These are phyloP conservation scores for Ophiobolus disseminans DNA, from an alignment of 2,329 filamentous ascomycete species.

Conservation along the genomic window DNA sequence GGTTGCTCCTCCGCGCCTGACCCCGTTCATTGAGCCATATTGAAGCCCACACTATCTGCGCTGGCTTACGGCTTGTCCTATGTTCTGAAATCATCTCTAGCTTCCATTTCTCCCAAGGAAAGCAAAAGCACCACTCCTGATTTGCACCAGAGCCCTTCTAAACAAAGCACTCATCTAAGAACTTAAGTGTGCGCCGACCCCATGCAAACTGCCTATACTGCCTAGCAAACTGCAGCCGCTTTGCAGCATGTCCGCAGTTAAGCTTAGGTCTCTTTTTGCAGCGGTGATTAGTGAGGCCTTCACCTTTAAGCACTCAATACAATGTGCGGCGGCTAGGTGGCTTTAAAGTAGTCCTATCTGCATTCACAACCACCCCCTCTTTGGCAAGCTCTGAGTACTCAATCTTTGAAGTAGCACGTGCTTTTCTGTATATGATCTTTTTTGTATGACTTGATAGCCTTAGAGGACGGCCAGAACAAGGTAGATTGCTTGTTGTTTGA, in stretches of 20 bases:
- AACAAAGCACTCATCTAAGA: slow-evolving; percentile 20
- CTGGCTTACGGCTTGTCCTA: slow-evolving; percentile 5
- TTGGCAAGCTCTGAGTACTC: slow-evolving; percentile 9
- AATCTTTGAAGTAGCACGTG: slow-evolving; percentile 9
- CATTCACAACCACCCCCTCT: background rate
- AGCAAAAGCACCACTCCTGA: slow-evolving; percentile 17
- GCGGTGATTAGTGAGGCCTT: background rate
- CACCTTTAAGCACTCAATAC: background rate
- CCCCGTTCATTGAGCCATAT: slow-evolving; percentile 17
- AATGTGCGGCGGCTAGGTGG: slow-evolving; percentile 5
- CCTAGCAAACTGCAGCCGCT: slow-evolving; percentile 1
- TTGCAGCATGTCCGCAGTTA: background rate
- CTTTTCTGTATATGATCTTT: slow-evolving; percentile 2
- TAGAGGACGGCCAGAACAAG: background rate
- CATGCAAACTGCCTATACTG: slow-evolving; percentile 10
- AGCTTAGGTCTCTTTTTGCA: slow-evolving; percentile 9
- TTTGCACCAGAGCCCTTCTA: slow-evolving; percentile 14
- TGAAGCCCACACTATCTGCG: slow-evolving; percentile 25
- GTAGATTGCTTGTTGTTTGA: background rate
- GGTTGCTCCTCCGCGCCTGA: background rate
- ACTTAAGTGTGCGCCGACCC: slow-evolving; percentile 6
- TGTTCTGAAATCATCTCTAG: slow-evolving; percentile 17
- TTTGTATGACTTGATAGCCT: slow-evolving; percentile 3
- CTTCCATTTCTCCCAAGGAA: slow-evolving; percentile 21
- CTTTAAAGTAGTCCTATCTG: slow-evolving; percentile 3